Base-by-base conservation (phyloP, 2,329 filamentous ascomycete species). In the Bertia moriformis region DNA sequence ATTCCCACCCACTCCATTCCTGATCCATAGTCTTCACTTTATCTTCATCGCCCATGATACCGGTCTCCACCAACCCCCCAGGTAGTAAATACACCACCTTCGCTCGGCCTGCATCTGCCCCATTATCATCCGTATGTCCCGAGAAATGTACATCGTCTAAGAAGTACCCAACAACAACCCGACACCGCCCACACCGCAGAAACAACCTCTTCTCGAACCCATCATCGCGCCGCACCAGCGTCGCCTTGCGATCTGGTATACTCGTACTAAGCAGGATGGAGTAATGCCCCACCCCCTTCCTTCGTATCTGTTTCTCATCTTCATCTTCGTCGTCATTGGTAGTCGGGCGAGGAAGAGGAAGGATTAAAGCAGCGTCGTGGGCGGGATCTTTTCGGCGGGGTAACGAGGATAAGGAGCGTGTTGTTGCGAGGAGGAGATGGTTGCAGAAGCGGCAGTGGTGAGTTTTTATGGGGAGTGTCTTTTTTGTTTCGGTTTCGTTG, bases 141-240 rank as follows among this genome's bases (percentile, higher is more conserved):
- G 32, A 7, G 43, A 51, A 74, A 51, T 73, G 69, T 39, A 60
- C 57, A 50, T 57, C 56, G 48, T 74, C 71, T 32, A 83, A 54
- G 49, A 70, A 63, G 58, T 83, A 84, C 19, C 72, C 78, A 35
- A 81, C 61, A 1, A 70, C 63, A 19, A 79, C 51, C 20, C 64
- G 61, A 58, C 79, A 83, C 41, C 78, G 58, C 12, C 61, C 66
- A 55, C 79, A 84, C 17, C 69, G 61, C 45, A 71, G 60, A 3
- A 73, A 47, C 41, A 68, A 61, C 14, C 79, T 57, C 60, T 79
- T 82, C 59, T 83, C 79, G 44, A 82, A 82, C 4, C 78, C 79
- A 42, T 79, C 71, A 44, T 68, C 65, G 10, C 69, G 61, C 1
- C 67, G 59, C 4, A 79, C 58, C 0, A 79, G 56, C 10, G 65